These are phyloP conservation scores for Leishmania lainsoni DNA, from an alignment of 208 protist genomes.

Conservation along the genomic window DNA sequence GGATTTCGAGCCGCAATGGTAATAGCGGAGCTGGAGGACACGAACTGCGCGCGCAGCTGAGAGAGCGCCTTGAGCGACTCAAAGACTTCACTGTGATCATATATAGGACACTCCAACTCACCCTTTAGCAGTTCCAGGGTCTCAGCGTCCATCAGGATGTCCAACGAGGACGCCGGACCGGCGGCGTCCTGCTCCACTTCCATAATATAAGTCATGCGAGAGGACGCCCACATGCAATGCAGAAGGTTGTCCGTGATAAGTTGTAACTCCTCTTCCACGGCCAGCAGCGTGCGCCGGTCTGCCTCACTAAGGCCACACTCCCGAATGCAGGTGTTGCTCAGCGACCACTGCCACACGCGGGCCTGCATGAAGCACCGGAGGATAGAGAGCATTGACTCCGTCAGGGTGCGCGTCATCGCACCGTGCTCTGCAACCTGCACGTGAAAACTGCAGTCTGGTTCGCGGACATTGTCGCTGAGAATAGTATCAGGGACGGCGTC, in stretches of 20 bases:
- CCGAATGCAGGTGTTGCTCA: conserved; percentile 45
- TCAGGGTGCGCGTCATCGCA: conserved; percentile 13
- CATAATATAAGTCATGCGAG: conserved; percentile 16
- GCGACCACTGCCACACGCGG: conserved; percentile 46
- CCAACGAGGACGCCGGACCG: conserved; percentile 22
- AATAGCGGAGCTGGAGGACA: conserved; percentile 3
- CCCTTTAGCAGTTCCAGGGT: conserved; percentile 23
- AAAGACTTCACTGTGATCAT: conserved; percentile 15
- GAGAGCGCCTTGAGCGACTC: conserved; percentile 18
- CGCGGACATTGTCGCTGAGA: conserved; percentile 10
- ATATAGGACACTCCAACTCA: conserved; percentile 12
- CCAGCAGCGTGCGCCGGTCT: conserved; percentile 24
- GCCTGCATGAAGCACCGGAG: conserved; percentile 34
- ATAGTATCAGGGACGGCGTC: conserved; percentile 10
- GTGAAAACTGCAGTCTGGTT: conserved; percentile 30
- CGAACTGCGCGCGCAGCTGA: conserved; percentile 18
- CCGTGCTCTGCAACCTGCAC: conserved; percentile 41
- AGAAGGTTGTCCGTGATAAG: conserved; percentile 26
- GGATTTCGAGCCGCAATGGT: conserved; percentile 6
- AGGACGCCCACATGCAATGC: conserved; percentile 1
- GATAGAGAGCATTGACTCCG: conserved; percentile 17
- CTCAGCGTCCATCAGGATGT: conserved; percentile 29
- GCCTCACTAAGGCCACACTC: conserved; percentile 32
- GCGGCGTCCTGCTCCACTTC: conserved; percentile 28
- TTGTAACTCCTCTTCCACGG: conserved; percentile 35